Base-by-base conservation (phyloP, 2,329 filamentous ascomycete genomes). In the Thelonectria olida region DNA sequence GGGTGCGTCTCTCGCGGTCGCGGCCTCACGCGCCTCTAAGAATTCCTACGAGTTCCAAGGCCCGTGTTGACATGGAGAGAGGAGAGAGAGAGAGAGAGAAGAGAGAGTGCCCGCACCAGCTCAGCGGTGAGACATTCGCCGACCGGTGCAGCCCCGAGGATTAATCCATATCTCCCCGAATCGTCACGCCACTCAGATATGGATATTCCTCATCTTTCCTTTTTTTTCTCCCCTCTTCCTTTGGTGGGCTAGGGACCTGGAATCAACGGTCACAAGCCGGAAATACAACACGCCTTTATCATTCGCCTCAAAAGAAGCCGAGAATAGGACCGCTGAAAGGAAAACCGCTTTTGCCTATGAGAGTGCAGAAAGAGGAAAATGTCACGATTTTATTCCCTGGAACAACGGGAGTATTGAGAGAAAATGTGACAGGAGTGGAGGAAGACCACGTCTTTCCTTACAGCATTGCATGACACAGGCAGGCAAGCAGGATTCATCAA, bases 1-100 rank as follows among this genome's bases (percentile, higher is more conserved):
- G 73, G 75, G 75, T 77, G 75, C 54, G 67, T 74, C 47, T 75
- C 72, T 38, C 72, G 74, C 54, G 75, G 75, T n/a, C 75, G 75
- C 12, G 74, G 75, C 44, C 69, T 76, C 20, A 71, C 62, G 23
- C 72, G 74, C 25, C 66, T 72, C 38, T 74, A n/a, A 60, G 36
- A n/a, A n/a, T 19, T 34, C 25, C 27, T 50, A 48, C 23, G 57
- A 41, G 39, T 34, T 34, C 54, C 45, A 31, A 50, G 28, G 52
- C 47, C 53, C 48, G 38, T 17, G 22, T 52, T 22, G 36, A 19
- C n/a, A n/a, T n/a, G n/a, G n/a, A n/a, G n/a, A n/a, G n/a, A n/a
- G 20, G 45, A 9, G 49, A 36, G 31, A 20, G 38, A 36, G 28
- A 23, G 17, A 3, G 4, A 39, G 36, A 19, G 34, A 53, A 17